Conservation (phyloP, 1,284 basidiomycete species). For the Leccinum brunneo-olivaceum region DNA sequence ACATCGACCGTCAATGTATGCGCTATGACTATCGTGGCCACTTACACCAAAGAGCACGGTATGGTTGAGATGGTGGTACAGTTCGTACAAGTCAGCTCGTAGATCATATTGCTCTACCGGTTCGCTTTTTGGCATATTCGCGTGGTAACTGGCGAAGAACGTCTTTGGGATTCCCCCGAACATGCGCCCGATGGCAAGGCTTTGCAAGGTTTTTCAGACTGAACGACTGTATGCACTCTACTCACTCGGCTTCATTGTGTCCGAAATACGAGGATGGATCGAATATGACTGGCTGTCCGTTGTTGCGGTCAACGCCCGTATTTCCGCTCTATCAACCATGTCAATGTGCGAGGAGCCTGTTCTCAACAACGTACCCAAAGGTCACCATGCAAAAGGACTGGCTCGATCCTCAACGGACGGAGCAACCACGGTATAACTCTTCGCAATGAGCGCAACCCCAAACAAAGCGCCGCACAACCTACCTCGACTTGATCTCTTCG, state of each 20-base stretch:
- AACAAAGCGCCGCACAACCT: conserved; percentile 23
- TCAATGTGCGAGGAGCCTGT: neutral
- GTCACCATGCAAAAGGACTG: conserved; percentile 81
- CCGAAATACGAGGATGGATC: conserved; percentile 82
- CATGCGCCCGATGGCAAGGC: conserved; percentile 76
- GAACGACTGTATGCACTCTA: conserved; percentile 3
- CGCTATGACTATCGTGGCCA: conserved; percentile 6
- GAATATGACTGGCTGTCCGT: conserved; percentile 65
- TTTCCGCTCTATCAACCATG: conserved; percentile 58
- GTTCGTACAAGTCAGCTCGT: conserved; percentile 69
- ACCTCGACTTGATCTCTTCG: conserved; percentile 53
- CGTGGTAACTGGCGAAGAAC: conserved; percentile 74
- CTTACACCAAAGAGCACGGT: conserved; percentile 68
- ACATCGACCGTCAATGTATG: neutral
- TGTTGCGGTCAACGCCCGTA: conserved; percentile 50
- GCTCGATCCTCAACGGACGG: conserved; percentile 52
- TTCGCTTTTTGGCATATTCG: conserved; percentile 59
- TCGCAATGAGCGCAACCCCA: conserved; percentile 11
- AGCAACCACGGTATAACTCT: conserved; percentile 78
- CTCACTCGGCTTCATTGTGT: conserved; percentile 83
- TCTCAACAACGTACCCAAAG: conserved; percentile 57
- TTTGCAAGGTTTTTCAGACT: conserved; percentile 25
- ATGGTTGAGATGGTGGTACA: conserved; percentile 87
- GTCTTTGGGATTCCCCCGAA: conserved; percentile 73
- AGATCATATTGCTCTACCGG: conserved; percentile 66